phyloP scores from a whole-genome alignment of 805 yeast species.

The Candida takata region DNA sequence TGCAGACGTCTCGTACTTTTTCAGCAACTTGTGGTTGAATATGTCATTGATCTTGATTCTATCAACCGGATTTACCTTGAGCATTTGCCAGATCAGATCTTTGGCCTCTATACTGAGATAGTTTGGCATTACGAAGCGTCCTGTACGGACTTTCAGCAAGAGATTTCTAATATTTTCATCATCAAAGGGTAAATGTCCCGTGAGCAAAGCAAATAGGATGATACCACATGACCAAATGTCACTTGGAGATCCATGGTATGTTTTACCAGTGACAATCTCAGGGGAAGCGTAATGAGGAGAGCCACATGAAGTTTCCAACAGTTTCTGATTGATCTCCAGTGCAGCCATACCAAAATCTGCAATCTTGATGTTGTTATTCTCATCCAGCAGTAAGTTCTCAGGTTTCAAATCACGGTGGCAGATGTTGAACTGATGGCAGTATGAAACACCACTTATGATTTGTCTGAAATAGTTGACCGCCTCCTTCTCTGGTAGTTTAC shows the following conservation, averaged over 20 bases:
- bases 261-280: conserved; percentile 91
- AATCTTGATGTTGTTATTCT: conserved; percentile 81
- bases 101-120: conserved; percentile 77
- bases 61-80: conserved; percentile 71
- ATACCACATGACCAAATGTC: conserved; percentile 99
- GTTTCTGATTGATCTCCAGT: conserved; percentile 69
- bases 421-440: conserved; percentile 80
- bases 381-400: conserved; percentile 72
- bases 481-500: conserved; percentile 81
- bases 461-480: conserved; percentile 88
- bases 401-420: conserved; percentile 87
- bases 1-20: conserved; percentile 52
- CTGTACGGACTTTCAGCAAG: conserved; percentile 84
- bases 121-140: conserved; percentile 76
- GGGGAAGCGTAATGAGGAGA: conserved; percentile 99
- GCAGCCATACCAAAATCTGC: conserved; percentile 99
- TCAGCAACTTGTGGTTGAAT: conserved; percentile 71
- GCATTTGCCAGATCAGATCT: conserved; percentile 75
- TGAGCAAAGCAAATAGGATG: conserved; percentile 83
- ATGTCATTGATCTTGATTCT: conserved; percentile 78
- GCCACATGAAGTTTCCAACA: conserved; percentile 93
- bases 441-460: conserved; percentile 73
- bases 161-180: conserved; percentile 89
- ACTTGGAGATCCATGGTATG: conserved; percentile 93
- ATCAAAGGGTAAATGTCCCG: conserved; percentile 95